Base-by-base conservation (phyloP, 2,329 filamentous ascomycete species). In the Aspergillus quadrilineatus region DNA sequence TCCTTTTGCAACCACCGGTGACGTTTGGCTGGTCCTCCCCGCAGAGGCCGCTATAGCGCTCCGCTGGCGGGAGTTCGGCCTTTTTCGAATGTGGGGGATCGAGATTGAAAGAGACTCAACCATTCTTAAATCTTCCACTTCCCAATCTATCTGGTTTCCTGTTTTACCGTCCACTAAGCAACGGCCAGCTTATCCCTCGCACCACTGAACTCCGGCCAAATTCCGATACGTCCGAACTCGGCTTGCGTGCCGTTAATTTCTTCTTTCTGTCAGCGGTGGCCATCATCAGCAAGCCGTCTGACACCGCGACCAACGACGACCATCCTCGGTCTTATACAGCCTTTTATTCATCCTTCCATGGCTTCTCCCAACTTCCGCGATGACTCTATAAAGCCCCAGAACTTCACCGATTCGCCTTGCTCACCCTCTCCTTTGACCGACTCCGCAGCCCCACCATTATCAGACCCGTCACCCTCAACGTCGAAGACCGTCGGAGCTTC, bases 401-500 rank as follows among this genome's bases (percentile, higher is more conserved):
- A 41, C 32, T 57, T 64, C 58, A 51, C 61, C 47, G 34, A 42
- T 5, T 49, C 41, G 45, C 44, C 50, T 47, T 46, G 50, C 57
- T 50, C 60, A 39, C 51, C 53, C 52, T 49, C 60, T 49, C 58
- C 65, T 44, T 58, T 56, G 26, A 59, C 65, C 48, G 64, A 65
- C 55, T 63, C 66, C 51, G 62, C 64, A 58, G 58, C 62, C 63
- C 60, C 56, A 61, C 57, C 51, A 49, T 53, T 53, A 47, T 51
- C 53, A 52, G 60, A 62, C 65, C 70, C 69, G 65, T 64, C 60
- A 32, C 55, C 57, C 60, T 58, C 57, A 58, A 56, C 42, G 30
- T 62, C 69, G 32, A 65, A 65, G 22, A 63, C 64, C 28, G 63
- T 71, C 56, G 73, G 73, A 59, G 71, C 74, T 36, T 70, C 72